phyloP scores from a whole-genome alignment of 1,139 yeast genomes.

The Protomyces lactucae-debilis region DNA sequence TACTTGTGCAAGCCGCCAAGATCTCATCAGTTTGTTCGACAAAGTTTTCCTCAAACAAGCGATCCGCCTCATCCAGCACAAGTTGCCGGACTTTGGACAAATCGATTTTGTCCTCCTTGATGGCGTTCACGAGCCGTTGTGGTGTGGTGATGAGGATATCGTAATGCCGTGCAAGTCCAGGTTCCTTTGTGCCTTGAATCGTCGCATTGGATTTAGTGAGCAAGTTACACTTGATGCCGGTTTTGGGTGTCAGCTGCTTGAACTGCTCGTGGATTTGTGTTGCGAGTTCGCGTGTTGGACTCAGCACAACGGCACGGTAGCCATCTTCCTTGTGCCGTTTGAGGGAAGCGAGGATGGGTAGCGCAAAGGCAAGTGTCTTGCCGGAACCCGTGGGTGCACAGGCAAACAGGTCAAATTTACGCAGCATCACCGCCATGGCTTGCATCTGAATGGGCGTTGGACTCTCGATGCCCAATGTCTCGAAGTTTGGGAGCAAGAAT shows the following conservation, averaged over 20 bases:
- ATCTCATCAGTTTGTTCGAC: conserved; percentile 87
- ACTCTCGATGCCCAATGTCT: conserved; percentile 64
- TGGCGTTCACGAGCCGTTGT: conserved; percentile 71
- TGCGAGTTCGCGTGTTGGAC: conserved; percentile 93
- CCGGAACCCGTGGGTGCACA: conserved; percentile 97
- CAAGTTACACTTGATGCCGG: conserved; percentile 58
- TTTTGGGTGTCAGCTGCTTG: conserved; percentile 49
- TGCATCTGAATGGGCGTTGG: conserved; percentile 94
- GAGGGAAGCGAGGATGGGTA: conserved; percentile 65
- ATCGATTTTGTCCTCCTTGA: conserved; percentile 56
- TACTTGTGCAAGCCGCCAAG: conserved; percentile 58
- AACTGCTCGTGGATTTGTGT: conserved; percentile 71
- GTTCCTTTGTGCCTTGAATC: conserved; percentile 51
- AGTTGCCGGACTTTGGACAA: conserved; percentile 64
- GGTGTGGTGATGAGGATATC: conserved; percentile 88
- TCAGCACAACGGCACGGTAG: conserved; percentile 61
- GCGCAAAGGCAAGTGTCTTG: conserved; percentile 78
- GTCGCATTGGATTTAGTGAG: conserved; percentile 72
- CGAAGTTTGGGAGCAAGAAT: conserved; percentile 59
- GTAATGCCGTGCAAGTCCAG: conserved; percentile 56
- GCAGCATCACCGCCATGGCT: conserved; percentile 64
- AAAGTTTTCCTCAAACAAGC: conserved; percentile 83
- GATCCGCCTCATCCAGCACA: conserved; percentile 94
- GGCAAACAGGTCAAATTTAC: conserved; percentile 66
- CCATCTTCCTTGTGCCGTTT: conserved; percentile 29